Base-by-base conservation (phyloP, 805 yeast genomes). In the Starmerella sp. region DNA sequence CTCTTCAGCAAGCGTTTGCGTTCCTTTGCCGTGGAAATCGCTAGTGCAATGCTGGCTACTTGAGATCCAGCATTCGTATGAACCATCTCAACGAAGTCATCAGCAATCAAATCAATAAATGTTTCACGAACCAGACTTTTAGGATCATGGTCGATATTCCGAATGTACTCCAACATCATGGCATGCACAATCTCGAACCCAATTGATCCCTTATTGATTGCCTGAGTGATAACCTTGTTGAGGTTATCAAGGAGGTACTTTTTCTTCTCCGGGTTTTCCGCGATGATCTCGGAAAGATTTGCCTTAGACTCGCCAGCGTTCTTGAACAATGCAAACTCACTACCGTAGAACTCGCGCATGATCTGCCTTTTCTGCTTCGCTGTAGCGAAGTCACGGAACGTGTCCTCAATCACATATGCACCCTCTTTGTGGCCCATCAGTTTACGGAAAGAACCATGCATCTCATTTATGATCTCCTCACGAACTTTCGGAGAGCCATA, bases 351-450 rank as follows among this genome's bases (percentile, higher is more conserved):
- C 72, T 91, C 98, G 71, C 93, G 81, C 61, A 91, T 81, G 85
- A 91, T 90, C 71, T 87, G 96, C 54, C 80, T 79, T 69, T 80
- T 86, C 71, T 91, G 97, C 59, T 83, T 86, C 34, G 84, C 78
- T 29, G 88, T 80, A 10, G 96, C 81, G 69, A 90, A 91, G 55
- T 89, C 78, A 29, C 87, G 86, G 67, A 76, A 91, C 65, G 87
- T 75, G 75, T 91, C 98, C 71, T 91, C 97, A 61, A 90, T 89
- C 41, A 91, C 97, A 65, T 91, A 89, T 13, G 97, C 97, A 71
- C 97, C 98, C 76, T 91, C 97, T 73, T 86, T 84, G 72, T 91
- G 97, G 75, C 95, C 82, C 93, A 91, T 88, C 56, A 91, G 75
- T 71, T 88, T 91, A 69, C 96, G 78, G 65, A 87, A 79, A 63